Percentiles rank a stretch among this genome's conserved stretches.
Evolutionary conservation across 2,329 filamentous ascomycete species (phyloP).

Genomic region (Scolecobasidium constrictum): DNA sequence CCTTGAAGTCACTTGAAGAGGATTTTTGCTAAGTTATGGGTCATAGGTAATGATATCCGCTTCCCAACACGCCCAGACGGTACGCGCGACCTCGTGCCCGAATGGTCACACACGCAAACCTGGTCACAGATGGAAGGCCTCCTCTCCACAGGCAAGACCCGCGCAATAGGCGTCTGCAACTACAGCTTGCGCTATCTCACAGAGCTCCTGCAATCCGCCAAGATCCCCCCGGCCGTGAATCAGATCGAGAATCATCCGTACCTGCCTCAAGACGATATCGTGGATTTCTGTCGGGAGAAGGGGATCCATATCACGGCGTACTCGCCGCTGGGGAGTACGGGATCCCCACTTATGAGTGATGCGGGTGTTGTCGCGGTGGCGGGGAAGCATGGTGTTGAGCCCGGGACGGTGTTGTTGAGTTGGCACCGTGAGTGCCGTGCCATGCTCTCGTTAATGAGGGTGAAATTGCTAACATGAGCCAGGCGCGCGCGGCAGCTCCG

Average conservation of each 20-base stretch:
- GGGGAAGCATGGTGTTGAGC: slow-evolving; percentile 36
- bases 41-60: slow-evolving; percentile 42
- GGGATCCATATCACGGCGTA: slow-evolving; percentile 66
- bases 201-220: slow-evolving; percentile 35
- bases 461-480: slow-evolving; percentile 1
- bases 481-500: slow-evolving; percentile 60
- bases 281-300: slow-evolving; percentile 56
- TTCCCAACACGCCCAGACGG: slow-evolving; percentile 54
- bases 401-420: slow-evolving; percentile 53
- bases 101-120: slow-evolving; percentile 46
- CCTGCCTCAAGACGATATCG: slow-evolving; percentile 61
- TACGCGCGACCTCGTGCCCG: slow-evolving; percentile 57
- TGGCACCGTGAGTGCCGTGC: slow-evolving; percentile 51
- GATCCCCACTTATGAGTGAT: slow-evolving; percentile 35
- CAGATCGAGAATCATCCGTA: slow-evolving; percentile 67
- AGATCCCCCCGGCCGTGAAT: slow-evolving; percentile 56
- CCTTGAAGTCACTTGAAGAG: neutral
- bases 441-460: neutral
- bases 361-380: slow-evolving; percentile 36
- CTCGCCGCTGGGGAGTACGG: slow-evolving; percentile 39
- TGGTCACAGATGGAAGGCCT: slow-evolving; percentile 27
- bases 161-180: slow-evolving; percentile 9
- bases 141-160: slow-evolving; percentile 4
- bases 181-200: slow-evolving; percentile 6
- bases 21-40: neutral